Base-by-base conservation (phyloP, 192 early-diverging fungal species). In the Entrophospora sp. region DNA sequence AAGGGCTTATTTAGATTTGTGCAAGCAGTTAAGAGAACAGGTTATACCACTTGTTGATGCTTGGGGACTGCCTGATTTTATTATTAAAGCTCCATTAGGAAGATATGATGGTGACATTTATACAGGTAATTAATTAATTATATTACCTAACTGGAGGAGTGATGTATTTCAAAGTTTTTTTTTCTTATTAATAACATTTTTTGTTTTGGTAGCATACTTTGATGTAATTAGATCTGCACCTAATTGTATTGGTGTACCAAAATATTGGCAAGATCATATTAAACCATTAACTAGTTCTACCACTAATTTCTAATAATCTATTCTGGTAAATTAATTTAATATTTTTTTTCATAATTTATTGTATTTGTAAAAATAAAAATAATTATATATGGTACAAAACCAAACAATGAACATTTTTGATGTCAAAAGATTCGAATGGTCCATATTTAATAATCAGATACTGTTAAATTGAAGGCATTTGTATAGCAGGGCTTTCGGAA, bases 31-130 rank as follows among this genome's bases (percentile, higher is more conserved):
- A n/a, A 71, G 83, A 42, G 64, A 70, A 49, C 70, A 83, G 62
- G 77, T 73, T 5, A 74, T 84, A 35, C 74, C 79, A 13, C 61
- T 84, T 3, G 73, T 77, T 2, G 83, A 84, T 60, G 75, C 74
- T n/a, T 84, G 77, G 70, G 75, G 70, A 20, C 71, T 74, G 32
- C 79, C 83, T 36, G 83, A 84, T 48, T 84, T 74, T 70, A 49
- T 84, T 6, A 13, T 82, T 49, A 80, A 84, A 71, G 79, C 80
- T 9, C 83, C 83, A 35, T 77, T 84, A 59, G 83, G 77, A 44
- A 80, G 67, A 49, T 79, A 77, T 43, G 83, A 84, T 62, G 83
- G 83, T 5, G 74, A 82, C 61, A 79, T 82, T 35, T 84, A 84
- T 73, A 55, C 73, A 44, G 80, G 74, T 72, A 76, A 66, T 25